Percentiles rank a stretch among this genome's conserved stretches.
These are phyloP conservation scores for Penicilliopsis zonata DNA, from an alignment of 495 filamentous ascomycete genomes.

Conservation along the genomic window DNA sequence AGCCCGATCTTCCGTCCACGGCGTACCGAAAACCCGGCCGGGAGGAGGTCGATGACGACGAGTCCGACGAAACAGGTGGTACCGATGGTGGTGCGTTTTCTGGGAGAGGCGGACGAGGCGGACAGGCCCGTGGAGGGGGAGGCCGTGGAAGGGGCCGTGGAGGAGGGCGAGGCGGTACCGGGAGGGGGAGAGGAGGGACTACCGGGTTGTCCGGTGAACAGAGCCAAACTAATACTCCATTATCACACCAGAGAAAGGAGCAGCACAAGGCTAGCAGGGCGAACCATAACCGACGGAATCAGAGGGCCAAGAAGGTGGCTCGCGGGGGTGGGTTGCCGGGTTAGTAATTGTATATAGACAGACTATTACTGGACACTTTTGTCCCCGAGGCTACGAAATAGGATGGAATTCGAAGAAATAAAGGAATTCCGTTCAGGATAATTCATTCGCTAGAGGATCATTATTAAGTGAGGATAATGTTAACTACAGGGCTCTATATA, in stretches of 20 bases:
- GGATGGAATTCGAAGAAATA: too few species aligned
- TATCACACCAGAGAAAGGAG: slow-evolving; percentile 58
- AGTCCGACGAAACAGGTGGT: slow-evolving; percentile 8
- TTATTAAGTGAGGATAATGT: too few species aligned
- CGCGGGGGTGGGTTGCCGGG: slow-evolving; percentile 45
- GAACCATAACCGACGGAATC: slow-evolving; percentile 69
- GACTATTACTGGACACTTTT: too few species aligned
- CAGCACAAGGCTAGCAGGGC: slow-evolving; percentile 64
- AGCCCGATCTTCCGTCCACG: slow-evolving; percentile 48
- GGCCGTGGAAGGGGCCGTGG: slow-evolving; percentile 35
- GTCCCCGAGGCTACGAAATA: too few species aligned
- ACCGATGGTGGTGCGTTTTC: slow-evolving; percentile 20
- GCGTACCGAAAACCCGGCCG: slow-evolving; percentile 35
- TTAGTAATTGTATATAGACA: slow-evolving; percentile 8
- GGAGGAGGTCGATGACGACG: slow-evolving; percentile 27
- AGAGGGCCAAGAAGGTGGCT: slow-evolving; percentile 68
- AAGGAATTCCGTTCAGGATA: too few species aligned
- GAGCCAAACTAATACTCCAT: slow-evolving; percentile 36
- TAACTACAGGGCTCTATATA: too few species aligned
- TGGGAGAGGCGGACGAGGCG: slow-evolving; percentile 26
- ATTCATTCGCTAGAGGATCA: too few species aligned
- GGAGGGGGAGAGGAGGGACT: slow-evolving; percentile 41
- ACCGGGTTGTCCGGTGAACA: slow-evolving; percentile 46
- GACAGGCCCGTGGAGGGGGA: slow-evolving; percentile 38
- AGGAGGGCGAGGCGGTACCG: slow-evolving; percentile 31